These are phyloP conservation scores for Oryza rufipogon DNA, from an alignment of 176 grass and related monocot species.

Conservation along the genomic window DNA sequence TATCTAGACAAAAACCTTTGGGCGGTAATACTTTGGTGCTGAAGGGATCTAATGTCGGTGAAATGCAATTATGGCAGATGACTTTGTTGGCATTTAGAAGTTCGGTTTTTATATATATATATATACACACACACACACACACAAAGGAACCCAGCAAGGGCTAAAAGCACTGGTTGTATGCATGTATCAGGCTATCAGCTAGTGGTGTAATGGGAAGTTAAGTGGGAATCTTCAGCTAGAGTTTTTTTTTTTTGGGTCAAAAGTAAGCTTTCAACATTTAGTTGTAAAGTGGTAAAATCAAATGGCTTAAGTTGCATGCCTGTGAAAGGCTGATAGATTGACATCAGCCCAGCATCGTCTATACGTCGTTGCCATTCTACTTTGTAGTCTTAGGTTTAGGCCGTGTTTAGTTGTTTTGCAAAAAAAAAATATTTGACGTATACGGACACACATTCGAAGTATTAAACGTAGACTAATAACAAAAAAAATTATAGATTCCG, in stretches of 20 bases:
- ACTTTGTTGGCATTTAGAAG: background rate
- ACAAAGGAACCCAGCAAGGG: background rate
- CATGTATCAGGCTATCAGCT: background rate
- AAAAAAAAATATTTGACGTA: too few species aligned
- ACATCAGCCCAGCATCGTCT: conserved; percentile 34
- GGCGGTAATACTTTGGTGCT: conserved; percentile 9
- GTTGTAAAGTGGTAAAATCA: conserved; percentile 23
- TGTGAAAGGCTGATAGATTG: conserved; percentile 5
- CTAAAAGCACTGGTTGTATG: background rate
- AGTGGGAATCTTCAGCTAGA: conserved; percentile 5
- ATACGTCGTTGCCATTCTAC: background rate
- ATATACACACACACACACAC: conserved; percentile 9
- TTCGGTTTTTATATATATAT: conserved; percentile 10
- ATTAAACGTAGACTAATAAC: too few species aligned
- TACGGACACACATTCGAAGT: too few species aligned
- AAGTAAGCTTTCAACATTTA: conserved; percentile 18
- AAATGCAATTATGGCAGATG: conserved; percentile 33
- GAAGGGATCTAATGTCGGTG: conserved; percentile 41
- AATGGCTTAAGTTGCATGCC: background rate
- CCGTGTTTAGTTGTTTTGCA: too few species aligned
- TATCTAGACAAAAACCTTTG: background rate
- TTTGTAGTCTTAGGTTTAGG: too few species aligned
- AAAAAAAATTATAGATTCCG: too few species aligned
- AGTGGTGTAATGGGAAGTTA: background rate
- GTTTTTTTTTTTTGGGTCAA: background rate